Conservation (phyloP, 495 filamentous ascomycete genomes). For the Lasiosphaeria miniovina region DNA sequence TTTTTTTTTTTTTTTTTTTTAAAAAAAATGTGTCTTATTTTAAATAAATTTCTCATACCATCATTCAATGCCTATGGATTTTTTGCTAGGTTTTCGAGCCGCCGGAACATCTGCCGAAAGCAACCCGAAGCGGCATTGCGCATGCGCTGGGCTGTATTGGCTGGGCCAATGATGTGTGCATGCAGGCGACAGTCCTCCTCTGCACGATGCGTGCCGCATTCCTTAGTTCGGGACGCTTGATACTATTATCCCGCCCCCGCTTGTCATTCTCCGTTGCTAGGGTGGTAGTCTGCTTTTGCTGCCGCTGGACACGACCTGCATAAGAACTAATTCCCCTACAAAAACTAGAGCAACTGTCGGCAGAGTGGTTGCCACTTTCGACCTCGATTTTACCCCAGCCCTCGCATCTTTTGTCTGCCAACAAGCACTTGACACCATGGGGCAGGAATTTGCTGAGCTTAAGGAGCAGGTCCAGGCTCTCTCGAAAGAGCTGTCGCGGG, state of each 20-base stretch:
- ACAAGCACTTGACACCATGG: constrained; percentile 22
- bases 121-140: not conserved
- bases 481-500: constrained; percentile 33
- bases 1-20: too few species aligned
- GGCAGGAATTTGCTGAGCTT: constrained; percentile 40
- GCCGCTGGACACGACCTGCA: not conserved
- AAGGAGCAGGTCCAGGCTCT: constrained; percentile 40
- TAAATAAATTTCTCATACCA: too few species aligned
- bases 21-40: too few species aligned
- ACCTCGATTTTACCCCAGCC: not conserved
- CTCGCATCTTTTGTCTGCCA: too few species aligned
- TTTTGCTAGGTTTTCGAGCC: not conserved
- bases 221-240: not conserved
- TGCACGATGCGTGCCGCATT: not conserved
- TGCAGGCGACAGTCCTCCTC: constrained; percentile 1
- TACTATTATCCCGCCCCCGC: not conserved
- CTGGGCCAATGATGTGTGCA: constrained; percentile 4
- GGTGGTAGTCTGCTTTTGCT: too few species aligned
- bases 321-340: not conserved
- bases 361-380: not conserved
- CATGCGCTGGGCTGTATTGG: constrained; percentile 6
- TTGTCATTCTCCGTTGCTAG: too few species aligned
- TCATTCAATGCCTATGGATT: too few species aligned
- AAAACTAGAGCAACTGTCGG: not conserved
- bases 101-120: constrained; percentile 18